Percentiles rank a stretch among this genome's conserved stretches.
phyloP scores from a whole-genome alignment of 805 yeast genomes.

The Yarrowia keelungensis region DNA sequence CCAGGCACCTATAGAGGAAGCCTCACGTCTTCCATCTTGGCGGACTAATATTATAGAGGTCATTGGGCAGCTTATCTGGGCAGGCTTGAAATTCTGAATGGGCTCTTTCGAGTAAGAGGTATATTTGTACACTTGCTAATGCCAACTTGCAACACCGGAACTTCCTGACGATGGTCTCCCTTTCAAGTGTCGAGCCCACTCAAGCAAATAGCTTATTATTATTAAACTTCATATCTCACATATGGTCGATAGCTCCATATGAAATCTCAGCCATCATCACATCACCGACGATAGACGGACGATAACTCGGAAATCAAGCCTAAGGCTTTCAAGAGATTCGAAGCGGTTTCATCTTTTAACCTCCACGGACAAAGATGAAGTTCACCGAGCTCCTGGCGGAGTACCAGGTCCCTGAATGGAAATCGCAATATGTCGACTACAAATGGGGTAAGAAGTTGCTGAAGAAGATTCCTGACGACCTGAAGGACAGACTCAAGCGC shows the following conservation, averaged over 20 bases:
- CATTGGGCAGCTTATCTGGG: too few species aligned
- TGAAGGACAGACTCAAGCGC: constrained; percentile 10
- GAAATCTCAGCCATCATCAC: not conserved
- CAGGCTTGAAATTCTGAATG: too few species aligned
- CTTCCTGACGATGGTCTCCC: too few species aligned
- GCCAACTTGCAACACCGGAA: too few species aligned
- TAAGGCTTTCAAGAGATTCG: not conserved
- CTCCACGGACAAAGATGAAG: not conserved
- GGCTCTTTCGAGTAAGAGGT: too few species aligned
- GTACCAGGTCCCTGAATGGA: constrained; percentile 55
- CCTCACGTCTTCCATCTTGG: too few species aligned
- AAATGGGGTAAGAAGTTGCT: constrained; percentile 41
- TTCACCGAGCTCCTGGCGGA: constrained; percentile 34
- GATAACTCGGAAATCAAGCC: not conserved
- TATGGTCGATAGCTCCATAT: constrained; percentile 1
- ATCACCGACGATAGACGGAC: not conserved
- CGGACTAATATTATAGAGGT: too few species aligned
- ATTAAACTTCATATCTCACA: constrained; percentile 12
- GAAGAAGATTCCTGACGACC: constrained; percentile 34
- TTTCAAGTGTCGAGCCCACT: too few species aligned
- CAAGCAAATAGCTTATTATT: not conserved
- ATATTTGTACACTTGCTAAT: too few species aligned
- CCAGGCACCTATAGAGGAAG: too few species aligned
- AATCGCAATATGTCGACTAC: constrained; percentile 54
- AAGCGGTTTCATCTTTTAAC: not conserved